Conservation (phyloP, 805 yeast genomes). For the Candida sanyiensis region DNA sequence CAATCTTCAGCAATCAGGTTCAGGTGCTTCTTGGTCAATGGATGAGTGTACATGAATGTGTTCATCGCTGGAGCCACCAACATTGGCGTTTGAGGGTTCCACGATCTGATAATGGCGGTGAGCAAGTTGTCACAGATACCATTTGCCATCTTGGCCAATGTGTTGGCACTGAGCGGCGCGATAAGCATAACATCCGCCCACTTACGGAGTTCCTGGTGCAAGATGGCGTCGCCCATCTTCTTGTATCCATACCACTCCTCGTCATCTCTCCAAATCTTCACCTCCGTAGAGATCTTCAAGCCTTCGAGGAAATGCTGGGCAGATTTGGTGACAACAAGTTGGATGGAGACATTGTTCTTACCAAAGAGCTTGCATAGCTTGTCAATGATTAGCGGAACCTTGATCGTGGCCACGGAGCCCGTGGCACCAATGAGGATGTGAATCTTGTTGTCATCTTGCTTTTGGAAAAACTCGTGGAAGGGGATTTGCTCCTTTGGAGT, state of each 20-base stretch:
- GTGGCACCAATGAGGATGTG: slow-evolving; percentile 91
- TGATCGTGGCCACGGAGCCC: slow-evolving; percentile 95
- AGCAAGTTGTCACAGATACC: slow-evolving; percentile 75
- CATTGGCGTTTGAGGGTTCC: slow-evolving; percentile 73
- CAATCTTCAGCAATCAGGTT: slow-evolving; percentile 58
- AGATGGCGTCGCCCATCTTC: slow-evolving; percentile 64
- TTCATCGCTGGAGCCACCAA: slow-evolving; percentile 83
- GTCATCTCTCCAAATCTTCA: slow-evolving; percentile 79
- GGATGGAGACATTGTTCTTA: slow-evolving; percentile 67
- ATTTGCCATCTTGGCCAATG: slow-evolving; percentile 66
- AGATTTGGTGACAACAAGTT: slow-evolving; percentile 72
- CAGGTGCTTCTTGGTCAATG: slow-evolving; percentile 70
- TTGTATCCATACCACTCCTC: slow-evolving; percentile 61
- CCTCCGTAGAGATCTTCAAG: slow-evolving; percentile 61
- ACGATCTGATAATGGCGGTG: slow-evolving; percentile 68
- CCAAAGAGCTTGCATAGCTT: slow-evolving; percentile 79
- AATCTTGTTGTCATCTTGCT: slow-evolving; percentile 74
- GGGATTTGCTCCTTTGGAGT: slow-evolving; percentile 65
- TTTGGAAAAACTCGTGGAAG: slow-evolving; percentile 63
- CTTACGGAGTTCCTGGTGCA: slow-evolving; percentile 72
- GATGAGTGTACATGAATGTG: slow-evolving; percentile 76
- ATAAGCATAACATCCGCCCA: slow-evolving; percentile 81
- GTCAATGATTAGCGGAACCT: slow-evolving; percentile 83
- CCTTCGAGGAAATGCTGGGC: slow-evolving; percentile 68
- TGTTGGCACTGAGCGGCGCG: slow-evolving; percentile 76